phyloP scores from a whole-genome alignment of 176 grass and related monocot species.

The Carex parvula region DNA sequence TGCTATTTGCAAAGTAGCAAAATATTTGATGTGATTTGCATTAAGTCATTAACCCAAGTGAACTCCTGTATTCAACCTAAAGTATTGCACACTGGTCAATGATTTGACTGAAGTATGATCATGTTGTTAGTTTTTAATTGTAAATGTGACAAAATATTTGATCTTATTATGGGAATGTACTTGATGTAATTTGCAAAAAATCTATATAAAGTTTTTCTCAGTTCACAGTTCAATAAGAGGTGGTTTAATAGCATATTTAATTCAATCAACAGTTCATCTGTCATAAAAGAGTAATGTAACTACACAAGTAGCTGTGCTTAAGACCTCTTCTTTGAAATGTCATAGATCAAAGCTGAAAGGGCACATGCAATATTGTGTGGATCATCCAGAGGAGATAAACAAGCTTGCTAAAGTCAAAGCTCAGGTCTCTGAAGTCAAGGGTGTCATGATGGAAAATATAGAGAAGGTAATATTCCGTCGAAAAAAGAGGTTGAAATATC shows the following conservation, averaged over 20 bases:
- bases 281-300: background rate
- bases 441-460: constrained; percentile 95
- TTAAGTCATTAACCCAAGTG: no score
- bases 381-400: constrained; percentile 74
- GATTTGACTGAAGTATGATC: background rate
- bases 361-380: constrained; percentile 77
- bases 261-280: background rate
- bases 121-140: background rate
- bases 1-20: background rate
- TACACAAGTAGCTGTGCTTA: background rate
- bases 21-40: background rate
- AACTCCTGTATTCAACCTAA: background rate
- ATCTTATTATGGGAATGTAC: background rate
- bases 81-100: background rate
- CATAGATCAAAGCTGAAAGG: constrained; percentile 78
- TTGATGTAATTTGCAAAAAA: background rate
- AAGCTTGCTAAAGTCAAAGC: constrained; percentile 90
- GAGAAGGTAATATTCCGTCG: constrained; percentile 48
- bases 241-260: background rate
- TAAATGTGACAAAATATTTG: background rate
- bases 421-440: constrained; percentile 89
- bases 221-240: background rate
- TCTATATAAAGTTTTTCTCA: background rate
- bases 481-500: background rate
- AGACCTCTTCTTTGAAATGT: background rate